phyloP scores from a whole-genome alignment of 371 early-diverging fungal species.

The Circinella minor region DNA sequence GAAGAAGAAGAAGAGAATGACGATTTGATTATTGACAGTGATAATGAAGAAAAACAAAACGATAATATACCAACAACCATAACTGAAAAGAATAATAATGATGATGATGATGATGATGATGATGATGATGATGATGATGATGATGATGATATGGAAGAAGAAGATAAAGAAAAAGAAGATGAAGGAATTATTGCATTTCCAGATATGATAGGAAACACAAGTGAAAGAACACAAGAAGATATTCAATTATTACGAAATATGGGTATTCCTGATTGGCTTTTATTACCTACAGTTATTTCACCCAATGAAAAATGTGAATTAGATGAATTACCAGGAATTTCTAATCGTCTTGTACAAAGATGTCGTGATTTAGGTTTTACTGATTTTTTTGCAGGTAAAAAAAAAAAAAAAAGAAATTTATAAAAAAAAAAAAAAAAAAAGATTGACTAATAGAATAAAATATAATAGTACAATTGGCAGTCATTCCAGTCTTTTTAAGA shows the following conservation, averaged over 20 bases:
- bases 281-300: conserved; percentile 76
- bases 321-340: conserved; percentile 60
- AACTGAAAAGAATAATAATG: not conserved
- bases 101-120: not conserved
- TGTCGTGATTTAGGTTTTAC: conserved; percentile 68
- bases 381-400: conserved; percentile 78
- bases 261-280: conserved; percentile 89
- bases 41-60: not conserved
- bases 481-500: conserved; percentile 79
- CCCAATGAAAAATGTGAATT: conserved; percentile 57
- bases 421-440: not conserved
- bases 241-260: conserved; percentile 42
- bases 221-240: conserved; percentile 43
- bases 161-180: conserved; percentile 25
- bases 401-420: not conserved
- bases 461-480: conserved; percentile 81
- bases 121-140: not conserved
- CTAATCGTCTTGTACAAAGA: conserved; percentile 60
- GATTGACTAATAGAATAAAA: no score
- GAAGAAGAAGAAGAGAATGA: not conserved
- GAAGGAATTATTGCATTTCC: conserved; percentile 50
- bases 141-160: not conserved
- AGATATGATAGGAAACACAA: conserved; percentile 30
- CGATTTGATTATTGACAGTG: no score
- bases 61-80: not conserved